Percentiles rank a stretch among this genome's conserved stretches.
Evolutionary conservation across 768 basidiomycete genomes (phyloP).

Genomic region (Sutorius australiensis): DNA sequence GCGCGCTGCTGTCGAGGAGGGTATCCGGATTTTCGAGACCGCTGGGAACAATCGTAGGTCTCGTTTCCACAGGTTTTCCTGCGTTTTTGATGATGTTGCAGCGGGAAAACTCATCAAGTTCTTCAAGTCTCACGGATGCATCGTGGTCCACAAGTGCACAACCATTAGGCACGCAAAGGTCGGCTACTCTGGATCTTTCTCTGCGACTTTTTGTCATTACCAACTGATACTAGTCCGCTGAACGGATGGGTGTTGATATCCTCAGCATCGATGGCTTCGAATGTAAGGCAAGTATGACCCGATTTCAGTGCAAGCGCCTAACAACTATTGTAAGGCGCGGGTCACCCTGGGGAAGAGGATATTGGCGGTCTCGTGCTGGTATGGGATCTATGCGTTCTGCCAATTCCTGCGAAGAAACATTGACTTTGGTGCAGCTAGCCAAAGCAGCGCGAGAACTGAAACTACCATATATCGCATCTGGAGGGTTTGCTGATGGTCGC

Average conservation of each 20-base stretch:
- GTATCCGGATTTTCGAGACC: slow-evolving; percentile 87
- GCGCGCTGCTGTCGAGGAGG: slow-evolving; percentile 78
- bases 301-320: slow-evolving; percentile 1
- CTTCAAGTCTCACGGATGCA: slow-evolving; percentile 73
- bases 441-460: slow-evolving; percentile 81
- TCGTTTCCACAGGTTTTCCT: neutral
- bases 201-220: neutral
- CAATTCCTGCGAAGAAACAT: neutral
- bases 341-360: slow-evolving; percentile 93
- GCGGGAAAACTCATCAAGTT: slow-evolving; percentile 75
- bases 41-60: slow-evolving; percentile 84
- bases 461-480: slow-evolving; percentile 85
- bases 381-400: neutral
- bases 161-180: slow-evolving; percentile 84
- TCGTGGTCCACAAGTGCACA: slow-evolving; percentile 90
- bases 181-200: slow-evolving; percentile 26
- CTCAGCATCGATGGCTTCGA: slow-evolving; percentile 91
- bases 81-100: slow-evolving; percentile 25
- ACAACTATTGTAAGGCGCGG: slow-evolving; percentile 59
- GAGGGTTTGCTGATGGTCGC: slow-evolving; percentile 83
- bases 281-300: slow-evolving; percentile 45
- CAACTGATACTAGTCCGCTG: slow-evolving; percentile 45
- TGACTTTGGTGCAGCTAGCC: slow-evolving; percentile 54
- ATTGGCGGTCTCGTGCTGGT: slow-evolving; percentile 85
- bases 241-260: slow-evolving; percentile 77